Conservation (phyloP, 768 basidiomycete genomes). For the Phlebiopsis flavidoalba region DNA sequence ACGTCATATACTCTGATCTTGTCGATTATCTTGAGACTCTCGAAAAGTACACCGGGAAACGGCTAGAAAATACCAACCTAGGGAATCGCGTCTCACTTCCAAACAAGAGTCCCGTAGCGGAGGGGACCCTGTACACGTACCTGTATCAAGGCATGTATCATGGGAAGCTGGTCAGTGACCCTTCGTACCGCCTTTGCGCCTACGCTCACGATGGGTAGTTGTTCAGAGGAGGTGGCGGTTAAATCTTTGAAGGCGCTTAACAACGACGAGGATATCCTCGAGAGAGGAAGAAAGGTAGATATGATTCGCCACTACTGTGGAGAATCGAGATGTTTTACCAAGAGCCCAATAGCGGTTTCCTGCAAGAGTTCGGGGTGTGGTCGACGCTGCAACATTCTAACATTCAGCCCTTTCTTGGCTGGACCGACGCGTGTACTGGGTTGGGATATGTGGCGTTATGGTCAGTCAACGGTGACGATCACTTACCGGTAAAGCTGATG, state of each 20-base stretch:
- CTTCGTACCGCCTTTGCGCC: not conserved
- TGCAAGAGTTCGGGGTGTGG: not conserved
- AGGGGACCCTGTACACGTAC: not conserved
- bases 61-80: not conserved
- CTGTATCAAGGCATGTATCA: not conserved
- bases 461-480: not conserved
- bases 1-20: not conserved
- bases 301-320: not conserved
- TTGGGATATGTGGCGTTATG: not conserved
- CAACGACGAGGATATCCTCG: not conserved
- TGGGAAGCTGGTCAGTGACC: not conserved
- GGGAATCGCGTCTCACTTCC: not conserved
- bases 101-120: not conserved
- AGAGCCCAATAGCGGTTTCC: not conserved
- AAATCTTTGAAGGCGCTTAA: not conserved
- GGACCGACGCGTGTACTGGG: not conserved
- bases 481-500: not conserved
- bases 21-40: not conserved
- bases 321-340: too few species aligned
- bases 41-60: not conserved
- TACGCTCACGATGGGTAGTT: too few species aligned
- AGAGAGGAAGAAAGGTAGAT: not conserved
- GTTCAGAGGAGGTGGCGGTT: not conserved
- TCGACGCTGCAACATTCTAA: not conserved
- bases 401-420: not conserved